These are phyloP conservation scores for Penicillium atrosanguineum DNA, from an alignment of 495 filamentous ascomycete genomes.

Conservation along the genomic window DNA sequence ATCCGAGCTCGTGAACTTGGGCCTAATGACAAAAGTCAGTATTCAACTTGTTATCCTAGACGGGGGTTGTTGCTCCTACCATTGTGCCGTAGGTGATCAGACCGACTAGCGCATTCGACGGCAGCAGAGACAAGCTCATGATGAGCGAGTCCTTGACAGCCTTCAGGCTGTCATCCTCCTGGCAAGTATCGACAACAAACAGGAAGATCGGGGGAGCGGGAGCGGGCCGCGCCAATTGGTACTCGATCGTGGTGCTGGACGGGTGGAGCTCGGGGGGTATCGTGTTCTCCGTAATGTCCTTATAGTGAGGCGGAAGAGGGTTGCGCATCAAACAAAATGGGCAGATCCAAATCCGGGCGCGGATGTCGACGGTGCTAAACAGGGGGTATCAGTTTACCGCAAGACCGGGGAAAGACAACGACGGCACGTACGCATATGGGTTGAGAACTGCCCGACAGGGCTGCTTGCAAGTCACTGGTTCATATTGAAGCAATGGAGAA, in stretches of 20 bases:
- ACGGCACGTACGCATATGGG: slow-evolving; percentile 76
- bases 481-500: slow-evolving; percentile 87
- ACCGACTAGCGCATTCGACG: slow-evolving; percentile 90
- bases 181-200: slow-evolving; percentile 97
- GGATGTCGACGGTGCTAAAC: slow-evolving; percentile 85
- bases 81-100: slow-evolving; percentile 96
- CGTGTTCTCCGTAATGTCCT: slow-evolving; percentile 92
- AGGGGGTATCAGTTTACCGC: slow-evolving; percentile 20
- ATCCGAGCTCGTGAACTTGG: slow-evolving; percentile 97
- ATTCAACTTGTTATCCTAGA: background rate
- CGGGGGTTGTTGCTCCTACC: slow-evolving; percentile 49
- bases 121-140: slow-evolving; percentile 93
- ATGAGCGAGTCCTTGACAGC: slow-evolving; percentile 94
- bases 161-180: slow-evolving; percentile 95
- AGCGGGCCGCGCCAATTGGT: slow-evolving; percentile 87
- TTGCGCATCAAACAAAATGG: slow-evolving; percentile 98
- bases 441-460: slow-evolving; percentile 96
- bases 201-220: slow-evolving; percentile 95
- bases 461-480: slow-evolving; percentile 95
- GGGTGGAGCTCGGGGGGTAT: slow-evolving; percentile 96
- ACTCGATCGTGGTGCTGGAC: slow-evolving; percentile 94
- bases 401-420: slow-evolving; percentile 3
- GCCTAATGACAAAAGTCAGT: slow-evolving; percentile 51
- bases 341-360: slow-evolving; percentile 96
- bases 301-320: slow-evolving; percentile 93